These are phyloP conservation scores for Fallopia convolvulus DNA, from an alignment of 148 eudicot genomes.

Conservation along the genomic window DNA sequence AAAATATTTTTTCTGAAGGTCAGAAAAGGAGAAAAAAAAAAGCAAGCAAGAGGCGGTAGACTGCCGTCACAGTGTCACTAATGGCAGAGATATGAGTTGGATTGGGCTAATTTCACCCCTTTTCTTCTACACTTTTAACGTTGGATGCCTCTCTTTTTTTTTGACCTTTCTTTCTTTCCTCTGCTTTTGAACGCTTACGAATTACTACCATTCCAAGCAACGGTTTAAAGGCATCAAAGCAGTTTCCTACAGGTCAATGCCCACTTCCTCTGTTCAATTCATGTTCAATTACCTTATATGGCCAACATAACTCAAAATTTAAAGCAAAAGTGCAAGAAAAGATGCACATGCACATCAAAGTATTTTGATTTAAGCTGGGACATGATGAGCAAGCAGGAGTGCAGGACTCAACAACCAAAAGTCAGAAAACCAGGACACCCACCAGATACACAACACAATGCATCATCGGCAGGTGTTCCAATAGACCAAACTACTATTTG, in stretches of 20 bases:
- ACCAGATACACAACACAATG: slow-evolving; percentile 1
- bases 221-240: background rate
- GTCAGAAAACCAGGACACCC: background rate
- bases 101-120: background rate
- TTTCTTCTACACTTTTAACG: background rate
- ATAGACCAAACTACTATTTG: background rate
- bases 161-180: background rate
- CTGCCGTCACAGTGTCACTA: background rate
- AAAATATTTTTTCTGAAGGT: background rate
- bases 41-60: background rate
- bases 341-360: background rate
- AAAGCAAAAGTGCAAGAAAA: background rate
- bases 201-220: too few species aligned
- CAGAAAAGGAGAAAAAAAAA: background rate
- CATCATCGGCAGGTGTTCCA: background rate
- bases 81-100: background rate
- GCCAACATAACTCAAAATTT: background rate
- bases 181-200: background rate
- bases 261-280: background rate
- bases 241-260: background rate
- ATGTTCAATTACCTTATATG: background rate
- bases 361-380: background rate
- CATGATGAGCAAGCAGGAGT: background rate
- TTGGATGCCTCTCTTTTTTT: slow-evolving; percentile 5
- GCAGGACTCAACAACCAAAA: background rate